Evolutionary conservation across 345 rosid species (phyloP).

Genomic region (Reutealis trisperma): DNA sequence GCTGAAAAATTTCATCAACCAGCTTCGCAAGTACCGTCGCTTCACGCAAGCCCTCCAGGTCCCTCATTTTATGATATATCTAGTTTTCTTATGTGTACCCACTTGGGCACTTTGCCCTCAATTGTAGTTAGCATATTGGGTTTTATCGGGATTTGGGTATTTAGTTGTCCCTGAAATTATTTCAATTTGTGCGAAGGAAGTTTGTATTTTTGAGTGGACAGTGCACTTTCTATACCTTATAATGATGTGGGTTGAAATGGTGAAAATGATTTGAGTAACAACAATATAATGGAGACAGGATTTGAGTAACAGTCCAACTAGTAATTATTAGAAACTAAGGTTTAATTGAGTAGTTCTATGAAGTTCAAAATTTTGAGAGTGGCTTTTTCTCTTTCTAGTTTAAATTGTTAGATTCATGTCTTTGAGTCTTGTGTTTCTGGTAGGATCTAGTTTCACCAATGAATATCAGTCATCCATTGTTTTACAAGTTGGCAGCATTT

Average conservation of each 20-base stretch:
- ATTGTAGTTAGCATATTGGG: not conserved
- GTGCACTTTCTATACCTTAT: not conserved
- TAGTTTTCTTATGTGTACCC: not conserved
- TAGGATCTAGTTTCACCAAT: not conserved
- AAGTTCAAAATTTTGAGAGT: not conserved
- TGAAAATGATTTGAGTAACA: not conserved
- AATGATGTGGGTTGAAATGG: not conserved
- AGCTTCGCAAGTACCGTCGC: slow-evolving; percentile 44
- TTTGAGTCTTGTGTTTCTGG: not conserved
- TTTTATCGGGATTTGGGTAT: not conserved
- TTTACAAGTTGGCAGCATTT: too few species aligned
- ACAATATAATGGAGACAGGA: not conserved
- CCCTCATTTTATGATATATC: not conserved
- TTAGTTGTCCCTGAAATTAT: not conserved
- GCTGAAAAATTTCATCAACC: slow-evolving; percentile 37
- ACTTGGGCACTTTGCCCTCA: not conserved
- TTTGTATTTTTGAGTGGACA: not conserved
- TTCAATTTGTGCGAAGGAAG: not conserved
- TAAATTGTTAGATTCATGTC: not conserved
- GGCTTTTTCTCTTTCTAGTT: too few species aligned
- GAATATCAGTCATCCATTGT: not conserved
- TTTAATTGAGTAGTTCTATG: not conserved
- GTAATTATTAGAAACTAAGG: not conserved
- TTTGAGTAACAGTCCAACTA: not conserved
- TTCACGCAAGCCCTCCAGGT: slow-evolving; percentile 60